Conservation (phyloP, 495 filamentous ascomycete species). For the Neurospora intermedia region DNA sequence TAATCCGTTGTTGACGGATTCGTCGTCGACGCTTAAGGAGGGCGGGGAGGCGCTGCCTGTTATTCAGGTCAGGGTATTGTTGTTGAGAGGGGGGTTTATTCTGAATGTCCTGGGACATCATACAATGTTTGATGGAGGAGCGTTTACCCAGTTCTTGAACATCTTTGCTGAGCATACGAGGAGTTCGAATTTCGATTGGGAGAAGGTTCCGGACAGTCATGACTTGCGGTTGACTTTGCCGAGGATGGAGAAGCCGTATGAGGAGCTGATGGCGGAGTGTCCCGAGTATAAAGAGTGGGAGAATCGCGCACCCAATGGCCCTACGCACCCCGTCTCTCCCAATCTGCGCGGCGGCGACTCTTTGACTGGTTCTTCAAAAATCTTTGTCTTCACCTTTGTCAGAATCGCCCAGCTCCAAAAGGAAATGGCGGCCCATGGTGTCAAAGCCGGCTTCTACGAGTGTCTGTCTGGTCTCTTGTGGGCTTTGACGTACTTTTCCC, state of each 20-base stretch:
- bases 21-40: background rate
- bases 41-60: slow-evolving; percentile 16
- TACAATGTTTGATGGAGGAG: slow-evolving; percentile 24
- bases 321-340: background rate
- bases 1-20: slow-evolving; percentile 11
- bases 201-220: background rate
- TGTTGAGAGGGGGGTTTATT: slow-evolving; percentile 21
- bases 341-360: background rate
- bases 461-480: background rate
- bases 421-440: background rate
- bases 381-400: background rate
- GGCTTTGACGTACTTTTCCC: background rate
- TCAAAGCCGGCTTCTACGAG: background rate
- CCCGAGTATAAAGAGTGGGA: background rate
- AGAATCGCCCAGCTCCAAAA: background rate
- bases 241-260: background rate
- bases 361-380: background rate
- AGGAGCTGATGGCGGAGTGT: background rate
- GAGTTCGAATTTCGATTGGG: background rate
- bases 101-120: slow-evolving; percentile 25
- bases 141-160: background rate
- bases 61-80: slow-evolving; percentile 19
- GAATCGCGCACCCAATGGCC: background rate
- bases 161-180: background rate
- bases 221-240: background rate